These are phyloP conservation scores for Gryganskiella cystojenkinii DNA, from an alignment of 192 early-diverging fungal genomes.

Conservation along the genomic window DNA sequence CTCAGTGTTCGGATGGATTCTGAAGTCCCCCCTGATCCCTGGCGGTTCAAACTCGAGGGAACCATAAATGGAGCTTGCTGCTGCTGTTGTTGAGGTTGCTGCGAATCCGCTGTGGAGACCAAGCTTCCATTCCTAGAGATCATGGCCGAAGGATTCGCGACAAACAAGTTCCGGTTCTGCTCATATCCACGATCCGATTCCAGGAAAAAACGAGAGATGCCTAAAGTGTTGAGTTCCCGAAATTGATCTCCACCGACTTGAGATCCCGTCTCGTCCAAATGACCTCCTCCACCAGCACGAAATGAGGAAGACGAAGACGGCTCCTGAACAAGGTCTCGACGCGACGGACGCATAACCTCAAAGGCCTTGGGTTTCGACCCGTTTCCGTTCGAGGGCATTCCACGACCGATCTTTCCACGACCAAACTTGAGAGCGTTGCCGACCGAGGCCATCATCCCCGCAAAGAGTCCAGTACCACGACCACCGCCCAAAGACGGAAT, in stretches of 20 bases:
- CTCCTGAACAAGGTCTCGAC: conserved; percentile 5
- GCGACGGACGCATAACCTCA: conserved; percentile 43
- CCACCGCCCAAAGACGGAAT: not conserved
- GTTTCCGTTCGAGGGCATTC: conserved; percentile 2
- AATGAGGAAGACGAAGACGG: not conserved
- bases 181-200: conserved; percentile 46
- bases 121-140: conserved; percentile 44
- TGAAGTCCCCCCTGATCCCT: conserved; percentile 20
- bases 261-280: conserved; percentile 27
- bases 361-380: conserved; percentile 47
- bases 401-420: not conserved
- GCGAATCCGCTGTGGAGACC: conserved; percentile 25
- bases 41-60: conserved; percentile 5
- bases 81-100: not conserved
- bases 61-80: not conserved
- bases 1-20: conserved; percentile 15
- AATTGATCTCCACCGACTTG: conserved; percentile 40
- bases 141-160: conserved; percentile 47
- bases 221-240: conserved; percentile 33
- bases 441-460: conserved; percentile 19
- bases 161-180: conserved; percentile 36
- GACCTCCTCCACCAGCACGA: not conserved
- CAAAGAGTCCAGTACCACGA: conserved; percentile 10
- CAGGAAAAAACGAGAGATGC: conserved; percentile 30
- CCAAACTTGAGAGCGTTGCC: conserved; percentile 18